Base-by-base conservation (phyloP, 352 stramenopile genomes). In the Phytophthora meadii region DNA sequence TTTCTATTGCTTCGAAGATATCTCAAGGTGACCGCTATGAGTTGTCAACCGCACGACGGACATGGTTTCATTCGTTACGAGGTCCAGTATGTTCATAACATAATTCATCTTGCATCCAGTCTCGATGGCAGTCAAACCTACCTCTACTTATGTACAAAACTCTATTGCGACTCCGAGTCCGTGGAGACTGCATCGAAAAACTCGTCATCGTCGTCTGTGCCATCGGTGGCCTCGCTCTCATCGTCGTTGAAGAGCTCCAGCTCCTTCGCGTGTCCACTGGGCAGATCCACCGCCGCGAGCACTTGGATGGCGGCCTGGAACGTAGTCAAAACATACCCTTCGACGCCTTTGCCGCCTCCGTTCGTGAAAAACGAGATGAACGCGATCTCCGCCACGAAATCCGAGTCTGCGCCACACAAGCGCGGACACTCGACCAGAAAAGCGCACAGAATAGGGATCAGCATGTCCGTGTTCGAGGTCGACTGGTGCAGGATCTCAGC, bases 361-460 rank as follows among this genome's bases (percentile, higher is more conserved):
- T 88, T 79, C 25, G 83, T 93, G 50, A 93, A 88, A 42, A 88
- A 92, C 14, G 82, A 87, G 54, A 89, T 84, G 50, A 87, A 90
- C n/a, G 81, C 84, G 37, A 92, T 81, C 47, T 92, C 75, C 1
- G 82, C 81, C 25, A 90, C 82, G n/a, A 92, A 91, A 22, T 78
- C 59, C n/a, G 54, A 65, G 3, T 46, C 51, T 17, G 46, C 19
- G 9, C 65, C 27, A 59, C 67, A 77, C 4, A 74, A 36, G 4
- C 61, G 66, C 12, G 68, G 61, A 51, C 68, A 85, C 27, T 76
- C 72, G 15, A 91, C 76, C 32, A 90, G 58, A 61, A 91, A 63
- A 15, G 81, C 76, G 48, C 82, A 91, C 37, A 91, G 54, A 22
- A 91, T 82, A 2, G 84, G 82, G 48, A 93, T 87, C 15, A 93